Percentiles rank a stretch among this genome's conserved stretches.
Conservation (phyloP, 768 basidiomycete species). For the Trametes gibbosa region DNA sequence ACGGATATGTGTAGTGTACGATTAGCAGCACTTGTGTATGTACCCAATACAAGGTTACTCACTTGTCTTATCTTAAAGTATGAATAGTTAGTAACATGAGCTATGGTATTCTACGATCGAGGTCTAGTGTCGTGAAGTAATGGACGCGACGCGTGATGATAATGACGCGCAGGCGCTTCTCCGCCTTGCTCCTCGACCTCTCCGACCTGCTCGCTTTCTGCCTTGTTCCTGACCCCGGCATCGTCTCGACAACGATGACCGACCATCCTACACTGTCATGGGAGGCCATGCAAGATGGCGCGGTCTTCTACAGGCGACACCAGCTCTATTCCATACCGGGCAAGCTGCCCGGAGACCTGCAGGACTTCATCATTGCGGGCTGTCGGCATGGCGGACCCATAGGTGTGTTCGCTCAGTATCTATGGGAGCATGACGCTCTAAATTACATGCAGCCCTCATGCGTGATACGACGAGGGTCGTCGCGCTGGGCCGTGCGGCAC, state of each 20-base stretch:
- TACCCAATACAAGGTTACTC: no score
- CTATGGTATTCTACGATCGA: no score
- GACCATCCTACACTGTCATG: slow-evolving; percentile 82
- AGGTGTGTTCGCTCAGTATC: slow-evolving; percentile 47
- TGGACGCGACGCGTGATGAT: no score
- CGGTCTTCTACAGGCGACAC: slow-evolving; percentile 83
- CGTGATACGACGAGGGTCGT: slow-evolving; percentile 80
- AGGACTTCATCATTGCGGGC: slow-evolving; percentile 76
- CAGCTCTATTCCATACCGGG: slow-evolving; percentile 82
- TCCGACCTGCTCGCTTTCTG: no score
- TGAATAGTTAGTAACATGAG: no score
- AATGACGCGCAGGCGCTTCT: not conserved
- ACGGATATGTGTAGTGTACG: no score
- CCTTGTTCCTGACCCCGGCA: not conserved
- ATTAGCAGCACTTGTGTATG: no score
- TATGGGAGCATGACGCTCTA: not conserved
- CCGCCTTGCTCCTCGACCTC: no score
- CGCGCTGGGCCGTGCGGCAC: slow-evolving; percentile 57
- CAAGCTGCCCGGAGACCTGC: slow-evolving; percentile 65
- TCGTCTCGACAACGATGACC: slow-evolving; percentile 30
- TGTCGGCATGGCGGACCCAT: slow-evolving; percentile 88
- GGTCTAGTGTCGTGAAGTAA: no score
- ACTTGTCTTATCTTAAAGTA: no score
- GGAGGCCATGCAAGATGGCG: slow-evolving; percentile 88
- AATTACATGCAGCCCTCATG: slow-evolving; percentile 66